A percentile compares a stretch with the other conserved stretches of the same genome.
Conservation (phyloP, 139 green algal genomes). For the Tetradesmus lagerheimii region DNA sequence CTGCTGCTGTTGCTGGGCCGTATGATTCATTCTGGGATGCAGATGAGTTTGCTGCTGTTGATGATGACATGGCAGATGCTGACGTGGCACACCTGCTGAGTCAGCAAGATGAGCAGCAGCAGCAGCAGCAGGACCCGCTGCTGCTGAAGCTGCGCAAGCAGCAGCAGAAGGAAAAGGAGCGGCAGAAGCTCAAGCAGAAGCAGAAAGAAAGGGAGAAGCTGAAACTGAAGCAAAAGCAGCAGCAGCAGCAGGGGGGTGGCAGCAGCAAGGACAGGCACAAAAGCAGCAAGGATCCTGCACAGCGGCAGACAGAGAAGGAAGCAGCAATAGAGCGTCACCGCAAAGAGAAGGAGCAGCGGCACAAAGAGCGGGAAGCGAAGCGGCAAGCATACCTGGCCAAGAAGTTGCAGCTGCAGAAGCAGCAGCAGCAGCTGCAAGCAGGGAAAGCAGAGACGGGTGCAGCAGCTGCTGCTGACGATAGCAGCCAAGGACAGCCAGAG, state of each 20-base stretch:
- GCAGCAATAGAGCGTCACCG: background rate
- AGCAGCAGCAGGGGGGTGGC: background rate
- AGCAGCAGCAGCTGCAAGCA: background rate
- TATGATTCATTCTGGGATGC: constrained; percentile 35
- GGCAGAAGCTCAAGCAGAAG: background rate
- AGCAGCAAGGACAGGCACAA: background rate
- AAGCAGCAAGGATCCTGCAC: background rate
- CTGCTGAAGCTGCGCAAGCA: constrained; percentile 1
- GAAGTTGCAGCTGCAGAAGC: constrained; percentile 20
- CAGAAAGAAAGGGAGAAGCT: background rate
- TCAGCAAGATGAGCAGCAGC: constrained; percentile 19
- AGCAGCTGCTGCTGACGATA: background rate
- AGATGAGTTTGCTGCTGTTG: constrained; percentile 31
- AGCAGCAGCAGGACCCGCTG: background rate
- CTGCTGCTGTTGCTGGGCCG: background rate
- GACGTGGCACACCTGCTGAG: background rate
- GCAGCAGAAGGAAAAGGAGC: constrained; percentile 1
- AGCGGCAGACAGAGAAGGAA: background rate
- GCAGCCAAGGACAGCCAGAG: background rate
- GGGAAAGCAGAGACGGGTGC: background rate
- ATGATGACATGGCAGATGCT: background rate
- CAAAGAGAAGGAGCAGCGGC: background rate
- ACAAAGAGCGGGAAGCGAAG: background rate
- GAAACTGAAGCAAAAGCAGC: background rate
- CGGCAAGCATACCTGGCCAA: background rate